phyloP scores from a whole-genome alignment of 768 basidiomycete species.

The Trametes coccinea region DNA sequence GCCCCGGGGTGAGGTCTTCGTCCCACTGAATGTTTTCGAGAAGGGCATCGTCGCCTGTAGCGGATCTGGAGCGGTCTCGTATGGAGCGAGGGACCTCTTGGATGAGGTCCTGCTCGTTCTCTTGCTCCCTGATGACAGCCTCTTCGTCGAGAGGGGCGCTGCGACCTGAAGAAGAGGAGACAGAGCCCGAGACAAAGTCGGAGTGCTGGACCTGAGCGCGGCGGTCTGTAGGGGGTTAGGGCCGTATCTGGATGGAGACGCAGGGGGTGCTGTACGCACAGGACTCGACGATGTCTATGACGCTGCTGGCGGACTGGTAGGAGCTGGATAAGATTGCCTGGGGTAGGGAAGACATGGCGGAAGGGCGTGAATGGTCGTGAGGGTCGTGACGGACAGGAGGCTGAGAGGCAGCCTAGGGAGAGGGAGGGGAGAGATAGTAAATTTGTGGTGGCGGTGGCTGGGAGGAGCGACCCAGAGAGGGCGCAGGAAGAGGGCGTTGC shows the following conservation, averaged over 20 bases:
- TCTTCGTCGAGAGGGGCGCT: slow-evolving; percentile 25
- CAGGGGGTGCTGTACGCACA: slow-evolving; percentile 16
- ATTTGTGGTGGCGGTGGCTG: not conserved
- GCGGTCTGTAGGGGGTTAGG: slow-evolving; percentile 47
- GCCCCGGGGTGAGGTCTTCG: slow-evolving; percentile 28
- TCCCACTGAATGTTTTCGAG: slow-evolving; percentile 32
- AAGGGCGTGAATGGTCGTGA: slow-evolving; percentile 7
- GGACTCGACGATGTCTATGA: slow-evolving; percentile 25
- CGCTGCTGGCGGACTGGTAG: slow-evolving; percentile 22
- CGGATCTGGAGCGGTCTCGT: slow-evolving; percentile 15
- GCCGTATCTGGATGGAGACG: not conserved
- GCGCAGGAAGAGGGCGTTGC: not conserved
- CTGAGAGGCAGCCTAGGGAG: not conserved
- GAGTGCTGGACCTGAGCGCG: slow-evolving; percentile 67
- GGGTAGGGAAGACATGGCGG: slow-evolving; percentile 47
- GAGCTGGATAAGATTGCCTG: slow-evolving; percentile 22
- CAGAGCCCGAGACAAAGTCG: slow-evolving; percentile 55
- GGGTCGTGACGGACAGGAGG: slow-evolving; percentile 5
- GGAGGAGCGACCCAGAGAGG: not conserved
- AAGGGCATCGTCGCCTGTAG: slow-evolving; percentile 17
- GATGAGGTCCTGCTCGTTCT: slow-evolving; percentile 12
- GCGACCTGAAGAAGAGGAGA: slow-evolving; percentile 39
- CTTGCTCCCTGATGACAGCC: slow-evolving; percentile 22
- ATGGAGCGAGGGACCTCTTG: slow-evolving; percentile 6
- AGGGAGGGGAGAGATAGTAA: not conserved